Evolutionary conservation across 225 moss, liverwort and hornwort species (phyloP).

Genomic region (Pseudoscleropodium purum): DNA sequence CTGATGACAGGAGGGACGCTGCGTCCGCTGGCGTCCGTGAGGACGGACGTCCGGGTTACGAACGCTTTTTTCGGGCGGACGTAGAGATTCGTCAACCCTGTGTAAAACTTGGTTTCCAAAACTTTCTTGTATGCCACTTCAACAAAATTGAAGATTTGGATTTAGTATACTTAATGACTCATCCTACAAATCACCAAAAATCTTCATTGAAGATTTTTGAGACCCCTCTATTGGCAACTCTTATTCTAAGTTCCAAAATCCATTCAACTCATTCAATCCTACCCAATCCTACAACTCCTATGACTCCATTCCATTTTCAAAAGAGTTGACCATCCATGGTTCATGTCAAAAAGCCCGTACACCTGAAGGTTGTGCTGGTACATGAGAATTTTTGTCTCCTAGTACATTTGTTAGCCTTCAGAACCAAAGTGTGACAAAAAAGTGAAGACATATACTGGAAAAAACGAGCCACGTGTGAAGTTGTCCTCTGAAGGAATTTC

Average conservation of each 20-base stretch:
- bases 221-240: background rate
- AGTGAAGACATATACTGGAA: background rate
- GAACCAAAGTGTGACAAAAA: background rate
- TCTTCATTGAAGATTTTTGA: background rate
- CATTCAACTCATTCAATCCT: background rate
- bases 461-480: background rate
- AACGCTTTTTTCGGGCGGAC: too few relatives aligned
- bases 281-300: too few relatives aligned
- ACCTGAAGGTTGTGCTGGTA: background rate
- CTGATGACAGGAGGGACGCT: too few relatives aligned
- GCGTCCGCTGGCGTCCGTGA: too few relatives aligned
- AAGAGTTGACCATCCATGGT: background rate
- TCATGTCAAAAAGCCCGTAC: background rate
- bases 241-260: too few relatives aligned
- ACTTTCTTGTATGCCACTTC: too few relatives aligned
- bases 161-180: background rate
- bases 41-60: too few relatives aligned
- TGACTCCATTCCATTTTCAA: background rate
- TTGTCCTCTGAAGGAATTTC: too few relatives aligned
- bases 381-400: background rate
- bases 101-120: too few relatives aligned
- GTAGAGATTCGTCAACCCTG: too few relatives aligned
- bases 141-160: fast-evolving
- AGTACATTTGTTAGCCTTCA: background rate
- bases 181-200: background rate